Base-by-base conservation (phyloP, 805 yeast species). In the Zygosaccharomyces siamensis region DNA sequence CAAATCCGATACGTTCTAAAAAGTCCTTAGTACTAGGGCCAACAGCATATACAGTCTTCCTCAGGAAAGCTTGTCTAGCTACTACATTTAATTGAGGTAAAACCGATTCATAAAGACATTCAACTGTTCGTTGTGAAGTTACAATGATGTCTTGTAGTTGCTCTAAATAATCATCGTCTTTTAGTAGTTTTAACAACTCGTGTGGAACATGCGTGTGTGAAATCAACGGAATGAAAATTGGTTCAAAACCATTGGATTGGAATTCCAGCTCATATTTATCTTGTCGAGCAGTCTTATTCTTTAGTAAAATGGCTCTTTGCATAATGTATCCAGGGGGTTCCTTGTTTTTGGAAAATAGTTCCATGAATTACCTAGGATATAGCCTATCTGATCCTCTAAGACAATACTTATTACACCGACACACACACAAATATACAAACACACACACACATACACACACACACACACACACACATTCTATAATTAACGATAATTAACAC, bases 51-150 rank as follows among this genome's bases (percentile, higher is more conserved):
- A 84, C 83, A 0, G 82, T 78, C 56, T 80, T 81, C 3, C 54
- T 46, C 5, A 78, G 61, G 0, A 82, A 68, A 0, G 43, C 46
- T 6, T 62, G 56, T 16, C 39, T 51, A 4, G 42, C 14, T 39
- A 47, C 47, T 50, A 61, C 7, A 42, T 51, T 1, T 42, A 69
- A 49, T 0, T 38, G 30, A 7, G 67, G 58, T 1, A 67, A 43
- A 5, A 83, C 67, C 11, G 77, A 63, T 33, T 71, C 70, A 51
- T 77, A 78, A 10, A 89, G 66, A 4, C 88, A 83, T 57, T 90
- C 97, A 0, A 90, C 95, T 1, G 97, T 95, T 55, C 98, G 67
- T 63, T 92, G 97, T 1, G 95, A 86, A 0, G 98, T 90, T 3
- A 92, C 81, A 7, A 92, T 84, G 32, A 89, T 66, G 0, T 82